Evolutionary conservation across 805 yeast species (phyloP).

Genomic region (Lipomyces yamanashiensis): DNA sequence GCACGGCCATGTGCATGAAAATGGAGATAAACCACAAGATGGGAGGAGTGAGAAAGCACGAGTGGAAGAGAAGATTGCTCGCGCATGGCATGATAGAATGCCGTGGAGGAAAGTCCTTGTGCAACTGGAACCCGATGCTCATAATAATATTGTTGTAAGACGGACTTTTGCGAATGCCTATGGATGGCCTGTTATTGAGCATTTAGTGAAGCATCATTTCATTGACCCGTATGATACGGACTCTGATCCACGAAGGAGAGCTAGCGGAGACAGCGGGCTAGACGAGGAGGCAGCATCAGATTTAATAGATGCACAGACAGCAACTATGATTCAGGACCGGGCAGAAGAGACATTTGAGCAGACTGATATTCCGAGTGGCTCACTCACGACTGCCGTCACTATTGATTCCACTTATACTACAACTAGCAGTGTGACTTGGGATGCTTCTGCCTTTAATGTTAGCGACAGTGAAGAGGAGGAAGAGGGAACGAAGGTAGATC

Average conservation of each 20-base stretch:
- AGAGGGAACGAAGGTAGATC: slow-evolving; percentile 1
- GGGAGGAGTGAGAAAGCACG: slow-evolving; percentile 45
- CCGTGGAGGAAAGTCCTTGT: slow-evolving; percentile 92
- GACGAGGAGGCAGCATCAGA: not conserved
- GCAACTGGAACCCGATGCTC: slow-evolving; percentile 88
- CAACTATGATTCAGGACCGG: not conserved
- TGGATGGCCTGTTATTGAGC: slow-evolving; percentile 94
- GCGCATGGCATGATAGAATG: slow-evolving; percentile 83
- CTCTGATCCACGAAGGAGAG: not conserved
- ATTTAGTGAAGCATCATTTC: slow-evolving; percentile 72
- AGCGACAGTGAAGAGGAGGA: slow-evolving; percentile 27
- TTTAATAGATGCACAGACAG: not conserved
- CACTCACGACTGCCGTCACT: not conserved
- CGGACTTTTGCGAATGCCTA: slow-evolving; percentile 88
- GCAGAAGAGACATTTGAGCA: not conserved
- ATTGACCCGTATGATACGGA: slow-evolving; percentile 37
- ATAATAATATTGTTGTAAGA: slow-evolving; percentile 87
- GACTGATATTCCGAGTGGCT: not conserved
- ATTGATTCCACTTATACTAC: slow-evolving; percentile 4
- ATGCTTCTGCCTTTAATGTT: slow-evolving; percentile 23
- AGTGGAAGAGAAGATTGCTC: slow-evolving; percentile 79
- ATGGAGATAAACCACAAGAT: not conserved
- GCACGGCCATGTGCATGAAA: slow-evolving; percentile 1
- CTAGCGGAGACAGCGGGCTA: not conserved
- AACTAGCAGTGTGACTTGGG: slow-evolving; percentile 23